Evolutionary conservation across 768 basidiomycete species (phyloP).

Genomic region (Leccinum sublutescens): DNA sequence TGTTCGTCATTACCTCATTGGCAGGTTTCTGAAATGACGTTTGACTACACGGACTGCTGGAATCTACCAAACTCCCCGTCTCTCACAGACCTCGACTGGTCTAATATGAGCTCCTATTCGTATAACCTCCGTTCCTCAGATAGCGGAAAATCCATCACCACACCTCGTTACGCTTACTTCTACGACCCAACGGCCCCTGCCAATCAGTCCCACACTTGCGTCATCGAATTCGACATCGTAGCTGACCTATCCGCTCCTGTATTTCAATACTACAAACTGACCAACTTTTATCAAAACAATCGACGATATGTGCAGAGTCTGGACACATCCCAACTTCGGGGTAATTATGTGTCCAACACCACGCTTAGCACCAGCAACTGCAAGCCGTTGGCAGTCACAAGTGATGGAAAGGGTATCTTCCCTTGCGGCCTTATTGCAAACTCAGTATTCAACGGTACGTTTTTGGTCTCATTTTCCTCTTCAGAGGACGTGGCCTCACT

Average conservation of each 20-base stretch:
- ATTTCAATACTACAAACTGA: slow-evolving; percentile 94
- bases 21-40: slow-evolving; percentile 87
- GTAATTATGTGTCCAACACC: slow-evolving; percentile 49
- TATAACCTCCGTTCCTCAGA: slow-evolving; percentile 64
- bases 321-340: slow-evolving; percentile 81
- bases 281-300: slow-evolving; percentile 98
- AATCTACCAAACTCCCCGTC: slow-evolving; percentile 41
- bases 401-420: slow-evolving; percentile 63
- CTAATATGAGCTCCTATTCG: slow-evolving; percentile 60
- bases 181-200: slow-evolving; percentile 43
- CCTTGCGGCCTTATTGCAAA: slow-evolving; percentile 98
- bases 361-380: slow-evolving; percentile 75
- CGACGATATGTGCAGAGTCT: slow-evolving; percentile 94
- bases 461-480: background rate
- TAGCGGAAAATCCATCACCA: slow-evolving; percentile 40
- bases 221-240: slow-evolving; percentile 81
- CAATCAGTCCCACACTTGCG: slow-evolving; percentile 58
- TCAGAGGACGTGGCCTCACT: background rate
- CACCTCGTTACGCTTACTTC: slow-evolving; percentile 78
- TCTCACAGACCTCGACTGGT: slow-evolving; percentile 38
- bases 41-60: slow-evolving; percentile 96
- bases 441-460: slow-evolving; percentile 89
- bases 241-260: slow-evolving; percentile 71
- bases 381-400: slow-evolving; percentile 71
- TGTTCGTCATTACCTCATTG: slow-evolving; percentile 4